These are phyloP conservation scores for Nemania sp. DNA, from an alignment of 2,329 filamentous ascomycete species.

Conservation along the genomic window DNA sequence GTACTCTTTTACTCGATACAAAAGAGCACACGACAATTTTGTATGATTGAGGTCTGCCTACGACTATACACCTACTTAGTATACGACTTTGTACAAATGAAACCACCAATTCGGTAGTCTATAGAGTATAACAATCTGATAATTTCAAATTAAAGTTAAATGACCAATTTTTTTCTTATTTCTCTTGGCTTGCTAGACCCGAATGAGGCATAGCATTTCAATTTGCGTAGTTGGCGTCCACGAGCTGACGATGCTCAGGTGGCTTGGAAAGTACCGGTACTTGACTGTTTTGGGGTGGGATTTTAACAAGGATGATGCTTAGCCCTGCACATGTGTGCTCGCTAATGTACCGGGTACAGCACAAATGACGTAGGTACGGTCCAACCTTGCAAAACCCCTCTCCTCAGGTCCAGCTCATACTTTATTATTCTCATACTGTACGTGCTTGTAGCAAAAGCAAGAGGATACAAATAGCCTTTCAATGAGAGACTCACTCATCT, in stretches of 20 bases:
- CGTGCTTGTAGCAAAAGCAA: neutral
- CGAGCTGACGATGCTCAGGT: constrained; percentile 24
- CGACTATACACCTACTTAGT: neutral
- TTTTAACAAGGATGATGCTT: constrained; percentile 36
- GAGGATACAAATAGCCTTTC: neutral
- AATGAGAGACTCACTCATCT: neutral
- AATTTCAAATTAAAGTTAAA: constrained; percentile 28
- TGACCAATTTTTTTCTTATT: constrained; percentile 5
- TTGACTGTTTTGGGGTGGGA: constrained; percentile 33
- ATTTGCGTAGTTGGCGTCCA: constrained; percentile 17
- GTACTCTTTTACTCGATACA: constrained; percentile 3
- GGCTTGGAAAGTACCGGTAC: constrained; percentile 42
- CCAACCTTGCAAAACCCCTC: constrained; percentile 36
- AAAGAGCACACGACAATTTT: neutral
- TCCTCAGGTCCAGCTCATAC: constrained; percentile 21
- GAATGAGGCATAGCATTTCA: constrained; percentile 24
- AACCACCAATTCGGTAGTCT: constrained; percentile 13
- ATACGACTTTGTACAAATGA: neutral
- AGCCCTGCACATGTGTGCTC: constrained; percentile 34
- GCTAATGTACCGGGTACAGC: constrained; percentile 44
- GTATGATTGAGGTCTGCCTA: neutral
- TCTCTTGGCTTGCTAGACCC: constrained; percentile 14
- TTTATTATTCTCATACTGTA: constrained; percentile 16
- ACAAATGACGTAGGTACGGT: constrained; percentile 43
- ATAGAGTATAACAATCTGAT: neutral